phyloP scores from a whole-genome alignment of 2,329 filamentous ascomycete genomes.

The Diaporthe humulicola region DNA sequence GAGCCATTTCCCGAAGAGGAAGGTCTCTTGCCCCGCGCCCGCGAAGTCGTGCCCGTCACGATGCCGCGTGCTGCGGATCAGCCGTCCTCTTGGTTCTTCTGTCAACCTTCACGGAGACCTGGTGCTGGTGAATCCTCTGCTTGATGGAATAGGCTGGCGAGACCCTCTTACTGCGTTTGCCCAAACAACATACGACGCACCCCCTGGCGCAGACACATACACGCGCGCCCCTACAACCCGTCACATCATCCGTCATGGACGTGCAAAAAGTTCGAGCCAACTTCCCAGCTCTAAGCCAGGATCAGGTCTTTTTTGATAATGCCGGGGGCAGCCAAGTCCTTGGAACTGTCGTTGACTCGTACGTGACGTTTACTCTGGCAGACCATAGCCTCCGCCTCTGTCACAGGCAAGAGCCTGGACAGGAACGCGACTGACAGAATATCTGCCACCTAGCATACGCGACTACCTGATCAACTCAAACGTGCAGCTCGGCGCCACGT shows the following conservation, averaged over 20 bases:
- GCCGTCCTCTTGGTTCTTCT: not conserved
- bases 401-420: not conserved
- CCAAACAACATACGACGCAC: not conserved
- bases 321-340: constrained; percentile 82
- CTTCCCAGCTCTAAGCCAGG: constrained; percentile 77
- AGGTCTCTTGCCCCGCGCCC: constrained; percentile 16
- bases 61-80: not conserved
- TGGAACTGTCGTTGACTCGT: constrained; percentile 76
- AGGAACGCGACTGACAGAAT: not conserved
- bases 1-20: constrained; percentile 29
- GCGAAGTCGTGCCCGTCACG: constrained; percentile 15
- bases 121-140: not conserved
- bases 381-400: not conserved
- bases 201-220: not conserved
- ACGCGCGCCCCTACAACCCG: not conserved
- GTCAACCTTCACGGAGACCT: not conserved
- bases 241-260: constrained; percentile 54
- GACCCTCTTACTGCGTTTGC: not conserved
- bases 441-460: constrained; percentile 63
- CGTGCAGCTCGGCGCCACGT: constrained; percentile 82
- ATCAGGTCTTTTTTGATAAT: constrained; percentile 82
- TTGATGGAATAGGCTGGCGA: not conserved
- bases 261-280: constrained; percentile 67
- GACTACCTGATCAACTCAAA: constrained; percentile 77
- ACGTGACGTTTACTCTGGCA: constrained; percentile 47